Evolutionary conservation across 139 green algal genomes (phyloP).

Genomic region (Zygnema cylindricum): DNA sequence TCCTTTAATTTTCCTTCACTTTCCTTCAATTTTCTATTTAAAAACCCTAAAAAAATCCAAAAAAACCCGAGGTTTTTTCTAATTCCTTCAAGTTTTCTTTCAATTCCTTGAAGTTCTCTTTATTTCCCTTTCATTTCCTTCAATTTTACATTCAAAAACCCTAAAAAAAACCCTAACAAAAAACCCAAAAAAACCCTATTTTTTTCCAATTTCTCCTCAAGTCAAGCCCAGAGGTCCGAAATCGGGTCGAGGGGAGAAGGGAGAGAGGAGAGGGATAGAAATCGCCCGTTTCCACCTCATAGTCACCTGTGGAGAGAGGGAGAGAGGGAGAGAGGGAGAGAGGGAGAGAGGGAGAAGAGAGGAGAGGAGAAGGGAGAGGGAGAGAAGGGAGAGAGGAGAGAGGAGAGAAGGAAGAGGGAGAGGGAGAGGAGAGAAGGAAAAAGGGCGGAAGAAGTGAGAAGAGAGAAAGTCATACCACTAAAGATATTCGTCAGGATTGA

Average conservation of each 20-base stretch:
- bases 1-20: no score
- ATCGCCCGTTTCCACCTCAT: neutral
- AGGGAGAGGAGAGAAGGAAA: neutral
- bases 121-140: no score
- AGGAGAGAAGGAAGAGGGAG: neutral
- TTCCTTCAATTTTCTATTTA: no score
- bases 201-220: no score
- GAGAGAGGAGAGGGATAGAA: neutral
- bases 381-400: constrained; percentile 13
- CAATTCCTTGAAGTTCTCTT: no score
- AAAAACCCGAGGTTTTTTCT: no score
- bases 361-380: neutral
- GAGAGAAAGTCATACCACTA: neutral
- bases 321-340: neutral
- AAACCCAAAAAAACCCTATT: no score
- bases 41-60: no score
- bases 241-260: constrained; percentile 33
- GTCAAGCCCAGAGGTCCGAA: constrained; percentile 42
- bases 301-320: neutral
- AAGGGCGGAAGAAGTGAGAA: neutral
- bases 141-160: no score
- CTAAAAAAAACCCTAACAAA: no score
- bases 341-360: neutral
- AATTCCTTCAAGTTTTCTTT: no score
- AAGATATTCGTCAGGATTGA: neutral